These are phyloP conservation scores for Nematocida homosporus DNA, from an alignment of 371 early-diverging fungal genomes.

Conservation along the genomic window DNA sequence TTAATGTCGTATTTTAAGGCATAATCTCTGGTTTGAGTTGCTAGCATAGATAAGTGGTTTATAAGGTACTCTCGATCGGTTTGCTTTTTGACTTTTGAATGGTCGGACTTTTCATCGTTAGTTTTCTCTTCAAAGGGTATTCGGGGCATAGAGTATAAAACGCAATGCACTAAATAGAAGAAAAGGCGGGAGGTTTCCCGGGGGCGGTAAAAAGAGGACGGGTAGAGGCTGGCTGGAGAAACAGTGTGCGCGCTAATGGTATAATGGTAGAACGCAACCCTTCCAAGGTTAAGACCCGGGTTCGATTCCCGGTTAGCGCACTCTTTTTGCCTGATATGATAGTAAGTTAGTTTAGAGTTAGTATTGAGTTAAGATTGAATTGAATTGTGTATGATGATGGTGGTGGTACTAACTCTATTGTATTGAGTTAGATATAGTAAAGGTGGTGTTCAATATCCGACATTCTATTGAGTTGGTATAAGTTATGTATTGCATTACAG, in stretches of 20 bases:
- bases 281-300: slow-evolving; percentile 66
- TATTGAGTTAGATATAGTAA: too few relatives aligned
- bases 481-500: too few relatives aligned
- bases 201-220: background rate
- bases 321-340: slow-evolving; percentile 40
- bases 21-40: slow-evolving; percentile 61
- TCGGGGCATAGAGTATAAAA: slow-evolving; percentile 36
- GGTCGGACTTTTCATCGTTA: slow-evolving; percentile 53
- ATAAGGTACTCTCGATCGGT: slow-evolving; percentile 61
- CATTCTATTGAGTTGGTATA: too few relatives aligned
- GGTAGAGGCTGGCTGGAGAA: background rate
- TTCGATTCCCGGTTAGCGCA: slow-evolving; percentile 66
- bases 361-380: too few relatives aligned
- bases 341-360: too few relatives aligned
- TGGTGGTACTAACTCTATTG: too few relatives aligned
- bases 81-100: slow-evolving; percentile 18
- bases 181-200: slow-evolving; percentile 47
- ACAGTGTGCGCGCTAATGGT: slow-evolving; percentile 56
- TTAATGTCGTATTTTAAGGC: slow-evolving; percentile 65
- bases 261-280: slow-evolving; percentile 65
- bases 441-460: too few relatives aligned
- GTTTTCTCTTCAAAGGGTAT: slow-evolving; percentile 64
- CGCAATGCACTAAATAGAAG: background rate
- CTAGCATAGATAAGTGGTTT: slow-evolving; percentile 44
- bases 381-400: too few relatives aligned